These are phyloP conservation scores for Begonia loranthoides DNA, from an alignment of 306 rosid genomes.

Conservation along the genomic window DNA sequence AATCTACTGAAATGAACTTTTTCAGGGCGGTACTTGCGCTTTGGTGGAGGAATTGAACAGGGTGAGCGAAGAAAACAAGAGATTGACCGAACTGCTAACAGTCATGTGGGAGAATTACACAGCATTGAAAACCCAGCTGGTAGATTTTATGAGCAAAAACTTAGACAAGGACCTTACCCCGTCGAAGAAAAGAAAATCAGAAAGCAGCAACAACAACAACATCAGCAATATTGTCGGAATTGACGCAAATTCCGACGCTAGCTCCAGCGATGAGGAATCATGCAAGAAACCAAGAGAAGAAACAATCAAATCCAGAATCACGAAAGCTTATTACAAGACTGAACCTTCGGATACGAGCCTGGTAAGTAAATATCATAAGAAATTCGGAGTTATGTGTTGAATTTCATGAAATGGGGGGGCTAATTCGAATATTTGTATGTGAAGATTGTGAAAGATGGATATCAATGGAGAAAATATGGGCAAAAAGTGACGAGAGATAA, in stretches of 20 bases:
- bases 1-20: too few species aligned
- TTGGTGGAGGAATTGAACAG: slow-evolving; percentile 64
- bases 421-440: background rate
- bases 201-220: slow-evolving; percentile 22
- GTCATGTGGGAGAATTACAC: slow-evolving; percentile 82
- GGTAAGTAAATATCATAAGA: slow-evolving; percentile 21
- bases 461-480: slow-evolving; percentile 97
- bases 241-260: slow-evolving; percentile 72
- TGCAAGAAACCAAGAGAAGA: slow-evolving; percentile 76
- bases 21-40: slow-evolving; percentile 9
- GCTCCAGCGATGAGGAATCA: slow-evolving; percentile 81
- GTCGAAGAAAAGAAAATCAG: slow-evolving; percentile 81
- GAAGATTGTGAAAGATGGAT: slow-evolving; percentile 92
- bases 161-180: slow-evolving; percentile 61
- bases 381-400: too few species aligned
- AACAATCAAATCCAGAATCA: slow-evolving; percentile 49
- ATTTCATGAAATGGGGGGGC: too few species aligned
- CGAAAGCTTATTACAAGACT: slow-evolving; percentile 42
- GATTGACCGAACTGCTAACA: slow-evolving; percentile 59
- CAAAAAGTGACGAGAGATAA: slow-evolving; percentile 98
- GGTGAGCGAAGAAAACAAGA: slow-evolving; percentile 76
- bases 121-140: slow-evolving; percentile 38
- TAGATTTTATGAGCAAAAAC: slow-evolving; percentile 52
- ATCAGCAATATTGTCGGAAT: slow-evolving; percentile 22
- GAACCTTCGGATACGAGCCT: slow-evolving; percentile 71